Base-by-base conservation (phyloP, 225 moss, liverwort and hornwort genomes). In the Marchantia paleacea region DNA sequence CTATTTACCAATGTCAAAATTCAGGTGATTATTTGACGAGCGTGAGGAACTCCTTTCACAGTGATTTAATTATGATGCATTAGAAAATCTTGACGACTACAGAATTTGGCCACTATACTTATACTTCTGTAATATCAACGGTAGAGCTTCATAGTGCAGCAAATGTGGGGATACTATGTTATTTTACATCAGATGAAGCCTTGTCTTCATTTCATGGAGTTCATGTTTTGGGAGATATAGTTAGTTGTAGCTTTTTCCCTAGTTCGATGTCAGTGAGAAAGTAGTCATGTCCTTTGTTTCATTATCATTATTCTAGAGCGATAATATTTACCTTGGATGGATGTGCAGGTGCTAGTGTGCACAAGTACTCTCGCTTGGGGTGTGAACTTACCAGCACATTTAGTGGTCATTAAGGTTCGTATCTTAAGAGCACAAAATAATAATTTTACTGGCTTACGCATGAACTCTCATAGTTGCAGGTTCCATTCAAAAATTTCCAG, bases 311-410 rank as follows among this genome's bases (percentile, higher is more conserved):
- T n/a, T 72, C 1, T 51, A 2, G 18, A n/a, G 12, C 28, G 66
- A 18, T 9, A n/a, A 11, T 72, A 47, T 60, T 76, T 4, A 60
- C 60, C 20, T 15, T 76, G 14, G 22, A 60, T 76, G 10, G 52
- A 0, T 52, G 86, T 78, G 83, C 96, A 96, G 95, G 90, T 99
- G 79, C 89, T 99, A 57, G 99, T 99, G 69, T 99, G 99, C 83
- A 99, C 99, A 82, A 99, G 95, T 85, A 99, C 99, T 77, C 79
- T 99, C 79, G 99, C 99, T 25, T 99, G 99, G 99, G 99, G 99
- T 81, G 95, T 99, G 31, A 99, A 99, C 87, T 90, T 99, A 74
- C 99, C 99, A 81, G 99, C 95, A 69, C 99, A 99, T 79, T 90
- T 99, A 80, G 99, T 99, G 81, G 87, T 99, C 76, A 99, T 99